phyloP scores from a whole-genome alignment of 2,329 filamentous ascomycete genomes.

The Dissoconium aciculare region DNA sequence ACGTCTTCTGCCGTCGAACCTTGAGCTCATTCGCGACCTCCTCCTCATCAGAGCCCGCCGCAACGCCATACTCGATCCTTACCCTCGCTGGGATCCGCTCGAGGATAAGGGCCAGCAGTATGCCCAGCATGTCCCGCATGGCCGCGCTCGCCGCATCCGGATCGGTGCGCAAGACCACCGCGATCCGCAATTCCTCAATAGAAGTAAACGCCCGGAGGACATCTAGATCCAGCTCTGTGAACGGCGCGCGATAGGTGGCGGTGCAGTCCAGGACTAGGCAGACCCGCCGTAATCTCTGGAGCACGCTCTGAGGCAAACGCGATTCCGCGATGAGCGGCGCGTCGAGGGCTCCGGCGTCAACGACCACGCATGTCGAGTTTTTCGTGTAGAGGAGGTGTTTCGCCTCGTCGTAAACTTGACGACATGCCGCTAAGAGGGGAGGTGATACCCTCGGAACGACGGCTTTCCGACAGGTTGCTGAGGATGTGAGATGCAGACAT shows the following conservation, averaged over 20 bases:
- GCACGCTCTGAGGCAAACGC: conserved; percentile 12
- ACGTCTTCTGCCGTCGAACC: too few relatives aligned
- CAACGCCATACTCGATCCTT: too few relatives aligned
- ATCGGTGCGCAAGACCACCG: conserved; percentile 5
- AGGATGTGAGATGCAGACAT: conserved; percentile 11
- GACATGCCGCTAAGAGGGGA: conserved; percentile 27
- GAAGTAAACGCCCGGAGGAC: conserved; percentile 7
- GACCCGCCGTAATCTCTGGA: conserved; percentile 12
- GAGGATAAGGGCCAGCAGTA: too few relatives aligned
- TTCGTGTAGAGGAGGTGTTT: conserved; percentile 28
- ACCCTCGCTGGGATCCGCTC: too few relatives aligned
- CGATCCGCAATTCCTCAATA: conserved; percentile 5
- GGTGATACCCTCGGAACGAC: conserved; percentile 23
- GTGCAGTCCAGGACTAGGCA: conserved; percentile 17
- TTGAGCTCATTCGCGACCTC: too few relatives aligned
- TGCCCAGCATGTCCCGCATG: too few relatives aligned
- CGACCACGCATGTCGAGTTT: conserved; percentile 27
- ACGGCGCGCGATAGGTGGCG: conserved; percentile 9
- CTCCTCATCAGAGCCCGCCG: too few relatives aligned
- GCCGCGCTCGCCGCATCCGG: too few relatives aligned
- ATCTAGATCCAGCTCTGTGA: conserved; percentile 13
- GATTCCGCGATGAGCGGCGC: conserved; percentile 14
- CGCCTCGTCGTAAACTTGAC: conserved; percentile 27
- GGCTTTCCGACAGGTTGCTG: conserved; percentile 8
- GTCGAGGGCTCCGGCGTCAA: conserved; percentile 16